These are phyloP conservation scores for Penicillium sumatraense DNA, from an alignment of 2,329 filamentous ascomycete genomes.

Conservation along the genomic window DNA sequence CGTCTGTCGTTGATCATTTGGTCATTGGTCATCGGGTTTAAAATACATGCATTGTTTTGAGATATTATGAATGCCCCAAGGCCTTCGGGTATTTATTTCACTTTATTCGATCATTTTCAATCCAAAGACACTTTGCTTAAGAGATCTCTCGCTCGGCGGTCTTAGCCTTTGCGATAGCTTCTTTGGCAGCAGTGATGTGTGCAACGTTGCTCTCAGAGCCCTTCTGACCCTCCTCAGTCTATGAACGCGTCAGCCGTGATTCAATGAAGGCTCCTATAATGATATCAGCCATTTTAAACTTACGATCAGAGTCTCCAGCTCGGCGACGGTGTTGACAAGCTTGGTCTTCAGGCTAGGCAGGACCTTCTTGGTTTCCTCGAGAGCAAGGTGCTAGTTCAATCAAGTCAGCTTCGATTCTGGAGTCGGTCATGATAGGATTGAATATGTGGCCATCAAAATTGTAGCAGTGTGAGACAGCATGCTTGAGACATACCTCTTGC, in stretches of 20 bases:
- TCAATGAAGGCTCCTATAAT: neutral
- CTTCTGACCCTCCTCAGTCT: slow-evolving; percentile 47
- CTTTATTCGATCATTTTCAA: neutral
- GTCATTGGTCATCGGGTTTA: slow-evolving; percentile 4
- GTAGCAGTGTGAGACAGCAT: neutral
- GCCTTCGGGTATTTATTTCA: slow-evolving; percentile 14
- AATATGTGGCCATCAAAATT: too few relatives aligned
- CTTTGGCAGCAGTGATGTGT: slow-evolving; percentile 48
- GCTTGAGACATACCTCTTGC: slow-evolving; percentile 71
- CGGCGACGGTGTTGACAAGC: slow-evolving; percentile 72
- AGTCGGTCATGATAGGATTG: too few relatives aligned
- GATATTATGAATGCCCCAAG: slow-evolving; percentile 10
- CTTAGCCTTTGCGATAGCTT: slow-evolving; percentile 46
- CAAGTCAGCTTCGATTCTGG: slow-evolving; percentile 5
- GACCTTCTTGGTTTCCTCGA: slow-evolving; percentile 86
- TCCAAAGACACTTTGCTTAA: slow-evolving; percentile 21
- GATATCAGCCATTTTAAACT: slow-evolving; percentile 42
- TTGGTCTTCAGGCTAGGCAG: slow-evolving; percentile 73
- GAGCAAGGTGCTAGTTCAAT: slow-evolving; percentile 67
- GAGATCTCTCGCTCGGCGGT: slow-evolving; percentile 45
- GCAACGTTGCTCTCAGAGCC: slow-evolving; percentile 45
- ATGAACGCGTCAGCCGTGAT: slow-evolving; percentile 3
- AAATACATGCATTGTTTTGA: slow-evolving; percentile 23
- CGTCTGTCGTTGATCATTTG: slow-evolving; percentile 16
- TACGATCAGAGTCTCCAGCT: slow-evolving; percentile 77